A percentile compares a stretch with the other conserved stretches of the same genome.
phyloP scores from a whole-genome alignment of 176 grass and related monocot species.

The Carex kokanica region DNA sequence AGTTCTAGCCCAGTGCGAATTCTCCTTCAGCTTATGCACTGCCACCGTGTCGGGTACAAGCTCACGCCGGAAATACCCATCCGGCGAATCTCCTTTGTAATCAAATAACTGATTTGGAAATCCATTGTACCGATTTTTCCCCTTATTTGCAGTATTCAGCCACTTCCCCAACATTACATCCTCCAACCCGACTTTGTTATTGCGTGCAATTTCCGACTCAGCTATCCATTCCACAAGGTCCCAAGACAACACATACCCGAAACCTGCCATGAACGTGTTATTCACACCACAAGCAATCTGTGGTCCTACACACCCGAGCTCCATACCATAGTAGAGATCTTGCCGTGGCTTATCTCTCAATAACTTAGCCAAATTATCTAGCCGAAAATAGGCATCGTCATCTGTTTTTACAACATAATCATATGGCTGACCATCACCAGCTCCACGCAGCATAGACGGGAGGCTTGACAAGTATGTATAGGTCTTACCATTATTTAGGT shows the following conservation, averaged over 20 bases:
- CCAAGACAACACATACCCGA: conserved; percentile 39
- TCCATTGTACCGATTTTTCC: conserved; percentile 38
- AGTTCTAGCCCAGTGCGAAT: conserved; percentile 35
- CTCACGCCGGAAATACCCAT: conserved; percentile 47
- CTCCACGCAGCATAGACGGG: conserved; percentile 1
- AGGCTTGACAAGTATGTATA: conserved; percentile 56
- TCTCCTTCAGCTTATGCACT: conserved; percentile 53
- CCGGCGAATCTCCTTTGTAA: conserved; percentile 20
- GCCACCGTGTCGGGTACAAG: conserved; percentile 34
- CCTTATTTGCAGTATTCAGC: conserved; percentile 31
- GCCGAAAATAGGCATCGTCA: conserved; percentile 58
- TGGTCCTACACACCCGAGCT: conserved; percentile 29
- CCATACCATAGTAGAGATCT: conserved; percentile 46
- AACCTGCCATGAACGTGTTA: conserved; percentile 56
- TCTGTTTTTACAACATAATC: conserved; percentile 71
- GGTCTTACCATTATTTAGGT: conserved; percentile 66
- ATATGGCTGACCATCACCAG: conserved; percentile 1
- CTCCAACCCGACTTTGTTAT: conserved; percentile 39
- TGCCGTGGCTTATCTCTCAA: conserved; percentile 27
- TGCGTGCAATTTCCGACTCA: conserved; percentile 36
- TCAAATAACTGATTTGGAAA: conserved; percentile 58
- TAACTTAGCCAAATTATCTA: conserved; percentile 27
- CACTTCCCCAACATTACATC: conserved; percentile 49
- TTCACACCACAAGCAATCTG: conserved; percentile 9
- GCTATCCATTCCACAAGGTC: conserved; percentile 54